Evolutionary conservation across 2,329 filamentous ascomycete species (phyloP).

Genomic region (Calonectria leucothoes): DNA sequence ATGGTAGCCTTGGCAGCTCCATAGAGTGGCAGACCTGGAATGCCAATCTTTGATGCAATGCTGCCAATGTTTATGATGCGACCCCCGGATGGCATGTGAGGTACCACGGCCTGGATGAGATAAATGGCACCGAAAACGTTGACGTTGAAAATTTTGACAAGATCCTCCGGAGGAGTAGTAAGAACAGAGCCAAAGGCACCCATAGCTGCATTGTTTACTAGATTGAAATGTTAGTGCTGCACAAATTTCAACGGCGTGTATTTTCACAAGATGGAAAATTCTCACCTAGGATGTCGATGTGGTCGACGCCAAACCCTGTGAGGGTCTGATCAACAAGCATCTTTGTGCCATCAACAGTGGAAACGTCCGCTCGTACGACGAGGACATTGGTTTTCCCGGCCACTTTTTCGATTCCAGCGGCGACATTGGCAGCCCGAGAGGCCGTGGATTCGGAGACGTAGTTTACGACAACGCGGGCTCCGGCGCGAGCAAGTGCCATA

Average conservation of each 20-base stretch:
- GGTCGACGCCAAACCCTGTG: neutral
- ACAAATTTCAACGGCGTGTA: neutral
- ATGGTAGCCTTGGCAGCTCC: slow-evolving; percentile 45
- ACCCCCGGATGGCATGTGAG: neutral
- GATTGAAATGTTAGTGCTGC: neutral
- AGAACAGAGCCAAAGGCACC: neutral
- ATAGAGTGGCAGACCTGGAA: slow-evolving; percentile 23
- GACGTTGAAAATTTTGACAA: neutral
- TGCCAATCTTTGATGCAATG: slow-evolving; percentile 29
- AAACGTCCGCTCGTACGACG: neutral
- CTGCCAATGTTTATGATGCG: slow-evolving; percentile 15
- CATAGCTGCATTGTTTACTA: slow-evolving; percentile 8
- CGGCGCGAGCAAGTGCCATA: neutral
- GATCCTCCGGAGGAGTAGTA: neutral
- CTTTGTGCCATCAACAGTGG: neutral
- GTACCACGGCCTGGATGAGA: neutral
- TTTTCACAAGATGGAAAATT: neutral
- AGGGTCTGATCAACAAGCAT: neutral
- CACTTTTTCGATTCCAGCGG: neutral
- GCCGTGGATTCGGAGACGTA: slow-evolving; percentile 3
- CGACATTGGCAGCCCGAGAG: neutral
- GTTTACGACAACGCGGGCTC: neutral
- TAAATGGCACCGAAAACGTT: neutral
- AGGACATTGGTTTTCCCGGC: neutral
- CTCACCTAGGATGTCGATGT: slow-evolving; percentile 7